These are phyloP conservation scores for Gamarada debralockiae DNA, from an alignment of 495 filamentous ascomycete species.

Conservation along the genomic window DNA sequence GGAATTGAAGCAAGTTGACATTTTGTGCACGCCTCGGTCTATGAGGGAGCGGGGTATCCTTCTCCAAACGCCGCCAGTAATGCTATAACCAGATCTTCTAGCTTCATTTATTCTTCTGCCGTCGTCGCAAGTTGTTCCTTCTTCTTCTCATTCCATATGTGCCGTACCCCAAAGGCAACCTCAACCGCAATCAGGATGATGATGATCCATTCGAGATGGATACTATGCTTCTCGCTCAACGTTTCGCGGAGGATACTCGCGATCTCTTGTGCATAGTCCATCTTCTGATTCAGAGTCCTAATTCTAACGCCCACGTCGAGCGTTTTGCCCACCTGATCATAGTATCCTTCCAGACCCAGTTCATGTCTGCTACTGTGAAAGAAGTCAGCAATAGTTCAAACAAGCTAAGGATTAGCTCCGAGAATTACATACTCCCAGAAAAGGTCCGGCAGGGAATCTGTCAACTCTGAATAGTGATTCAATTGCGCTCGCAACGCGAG, in stretches of 20 bases:
- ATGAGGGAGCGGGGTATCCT: slow-evolving; percentile 13
- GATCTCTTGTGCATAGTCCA: slow-evolving; percentile 97
- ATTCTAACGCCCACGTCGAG: slow-evolving; percentile 93
- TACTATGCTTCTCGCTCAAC: slow-evolving; percentile 83
- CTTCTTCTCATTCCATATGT: slow-evolving; percentile 40
- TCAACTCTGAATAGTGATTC: slow-evolving; percentile 95
- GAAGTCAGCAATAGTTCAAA: no score
- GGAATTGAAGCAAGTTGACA: background rate
- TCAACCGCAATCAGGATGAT: slow-evolving; percentile 92
- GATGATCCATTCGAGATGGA: slow-evolving; percentile 94
- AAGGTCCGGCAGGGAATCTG: slow-evolving; percentile 89
- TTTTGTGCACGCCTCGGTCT: background rate
- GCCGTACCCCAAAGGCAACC: slow-evolving; percentile 54
- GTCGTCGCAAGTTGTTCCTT: slow-evolving; percentile 4
- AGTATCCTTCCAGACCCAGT: slow-evolving; percentile 80
- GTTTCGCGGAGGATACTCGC: slow-evolving; percentile 84
- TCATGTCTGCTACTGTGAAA: slow-evolving; percentile 86
- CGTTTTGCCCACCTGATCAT: slow-evolving; percentile 85
- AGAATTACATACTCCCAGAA: no score
- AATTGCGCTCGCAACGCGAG: slow-evolving; percentile 85
- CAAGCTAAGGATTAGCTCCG: no score
- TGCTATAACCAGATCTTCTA: background rate
- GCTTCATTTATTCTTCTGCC: background rate
- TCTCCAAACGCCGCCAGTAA: slow-evolving; percentile 4
- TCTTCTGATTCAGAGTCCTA: slow-evolving; percentile 88